Evolutionary conservation across 176 grass and related monocot genomes (phyloP).

Genomic region (maize (Zea mays)): Zm-B73-REFERENCE-NAM-5.0 NC_050098.1:172974501-172975000

Average conservation of each 20-base stretch:
- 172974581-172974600: not conserved
- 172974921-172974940: slow-evolving; percentile 4
- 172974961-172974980: slow-evolving; percentile 89
- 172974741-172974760: slow-evolving; percentile 97
- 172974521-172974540: not conserved
- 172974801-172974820: slow-evolving; percentile 99
- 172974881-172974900: slow-evolving; percentile 13
- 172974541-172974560: not conserved
- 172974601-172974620: not conserved
- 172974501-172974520: not conserved
- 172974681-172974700: not conserved
- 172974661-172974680: not conserved
- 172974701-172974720: not conserved
- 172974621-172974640: not conserved
- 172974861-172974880: slow-evolving; percentile 27
- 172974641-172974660: not conserved
- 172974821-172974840: slow-evolving; percentile 90
- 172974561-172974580: slow-evolving; percentile 3
- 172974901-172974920: not conserved
- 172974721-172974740: slow-evolving; percentile 19
- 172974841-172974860: slow-evolving; percentile 93
- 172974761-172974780: slow-evolving; percentile 97
- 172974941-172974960: slow-evolving; percentile 83
- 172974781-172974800: slow-evolving; percentile 96
- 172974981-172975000: slow-evolving; percentile 72